A percentile compares a stretch with the other conserved stretches of the same genome.
Evolutionary conservation across 2,329 filamentous ascomycete genomes (phyloP).

Genomic region (Tolypocladium endophyticum): DNA sequence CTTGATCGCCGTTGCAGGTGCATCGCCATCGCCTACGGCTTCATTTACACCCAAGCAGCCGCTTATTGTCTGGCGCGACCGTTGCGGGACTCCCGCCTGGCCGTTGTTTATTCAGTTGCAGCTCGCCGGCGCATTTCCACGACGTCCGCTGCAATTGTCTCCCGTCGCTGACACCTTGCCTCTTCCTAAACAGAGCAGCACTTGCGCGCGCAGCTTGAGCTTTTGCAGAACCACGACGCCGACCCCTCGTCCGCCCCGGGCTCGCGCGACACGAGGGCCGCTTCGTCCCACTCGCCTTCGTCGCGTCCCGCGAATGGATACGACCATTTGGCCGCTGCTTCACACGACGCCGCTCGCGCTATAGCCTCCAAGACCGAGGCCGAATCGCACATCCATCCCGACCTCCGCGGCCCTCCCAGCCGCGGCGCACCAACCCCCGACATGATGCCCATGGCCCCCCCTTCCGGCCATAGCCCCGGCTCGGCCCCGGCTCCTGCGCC

Average conservation of each 20-base stretch:
- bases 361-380: slow-evolving; percentile 24
- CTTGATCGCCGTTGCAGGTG: background rate
- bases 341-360: slow-evolving; percentile 23
- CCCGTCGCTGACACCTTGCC: slow-evolving; percentile 11
- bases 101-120: too few species aligned
- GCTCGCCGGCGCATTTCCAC: too few species aligned
- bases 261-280: slow-evolving; percentile 18
- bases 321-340: slow-evolving; percentile 24
- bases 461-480: slow-evolving; percentile 20
- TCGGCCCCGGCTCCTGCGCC: slow-evolving; percentile 14
- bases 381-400: slow-evolving; percentile 38
- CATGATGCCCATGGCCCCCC: slow-evolving; percentile 28
- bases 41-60: background rate
- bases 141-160: background rate
- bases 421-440: slow-evolving; percentile 16
- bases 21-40: background rate
- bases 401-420: slow-evolving; percentile 25
- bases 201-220: slow-evolving; percentile 32
- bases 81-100: background rate
- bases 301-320: slow-evolving; percentile 34
- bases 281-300: slow-evolving; percentile 16
- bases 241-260: slow-evolving; percentile 18
- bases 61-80: background rate
- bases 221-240: slow-evolving; percentile 29
- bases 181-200: slow-evolving; percentile 25